phyloP scores from a whole-genome alignment of 1,284 basidiomycete genomes.

The Cutaneotrichosporon sp. region DNA sequence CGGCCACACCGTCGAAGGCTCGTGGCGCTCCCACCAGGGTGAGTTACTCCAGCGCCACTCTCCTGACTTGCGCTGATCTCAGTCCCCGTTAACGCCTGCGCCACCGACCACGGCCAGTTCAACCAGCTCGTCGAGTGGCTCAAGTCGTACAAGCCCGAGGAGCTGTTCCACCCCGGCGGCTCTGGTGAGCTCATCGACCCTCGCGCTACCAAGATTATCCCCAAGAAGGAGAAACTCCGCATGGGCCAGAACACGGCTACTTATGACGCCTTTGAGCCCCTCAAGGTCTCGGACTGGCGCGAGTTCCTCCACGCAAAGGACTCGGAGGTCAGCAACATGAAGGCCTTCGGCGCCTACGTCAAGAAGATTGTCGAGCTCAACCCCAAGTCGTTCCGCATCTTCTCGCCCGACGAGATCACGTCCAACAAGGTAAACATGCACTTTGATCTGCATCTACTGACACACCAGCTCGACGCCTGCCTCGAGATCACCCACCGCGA shows the following conservation, averaged over 20 bases:
- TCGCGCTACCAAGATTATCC: conserved; percentile 46
- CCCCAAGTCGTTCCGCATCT: conserved; percentile 71
- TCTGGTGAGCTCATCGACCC: conserved; percentile 39
- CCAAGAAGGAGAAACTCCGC: conserved; percentile 36
- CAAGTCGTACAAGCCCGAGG: conserved; percentile 62
- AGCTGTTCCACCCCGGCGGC: conserved; percentile 63
- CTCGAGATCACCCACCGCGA: conserved; percentile 64
- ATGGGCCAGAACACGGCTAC: conserved; percentile 56
- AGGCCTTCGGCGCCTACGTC: conserved; percentile 48
- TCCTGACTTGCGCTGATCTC: not conserved
- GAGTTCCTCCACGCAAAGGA: conserved; percentile 60
- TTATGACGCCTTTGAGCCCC: conserved; percentile 63
- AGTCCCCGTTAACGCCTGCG: conserved; percentile 32
- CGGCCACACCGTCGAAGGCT: conserved; percentile 73
- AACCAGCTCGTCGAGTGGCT: conserved; percentile 68
- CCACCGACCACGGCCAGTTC: conserved; percentile 65
- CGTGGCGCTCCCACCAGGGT: conserved; percentile 56
- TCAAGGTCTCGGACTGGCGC: conserved; percentile 68
- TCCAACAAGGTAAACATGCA: conserved; percentile 64
- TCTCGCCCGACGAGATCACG: conserved; percentile 81
- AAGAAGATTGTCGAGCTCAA: conserved; percentile 64
- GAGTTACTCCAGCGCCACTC: not conserved
- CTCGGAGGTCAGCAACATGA: conserved; percentile 70
- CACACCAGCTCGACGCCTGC: conserved; percentile 61
- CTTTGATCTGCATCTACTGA: no score